Base-by-base conservation (phyloP, 2,329 filamentous ascomycete genomes). In the Exutisphaerella laricina region DNA sequence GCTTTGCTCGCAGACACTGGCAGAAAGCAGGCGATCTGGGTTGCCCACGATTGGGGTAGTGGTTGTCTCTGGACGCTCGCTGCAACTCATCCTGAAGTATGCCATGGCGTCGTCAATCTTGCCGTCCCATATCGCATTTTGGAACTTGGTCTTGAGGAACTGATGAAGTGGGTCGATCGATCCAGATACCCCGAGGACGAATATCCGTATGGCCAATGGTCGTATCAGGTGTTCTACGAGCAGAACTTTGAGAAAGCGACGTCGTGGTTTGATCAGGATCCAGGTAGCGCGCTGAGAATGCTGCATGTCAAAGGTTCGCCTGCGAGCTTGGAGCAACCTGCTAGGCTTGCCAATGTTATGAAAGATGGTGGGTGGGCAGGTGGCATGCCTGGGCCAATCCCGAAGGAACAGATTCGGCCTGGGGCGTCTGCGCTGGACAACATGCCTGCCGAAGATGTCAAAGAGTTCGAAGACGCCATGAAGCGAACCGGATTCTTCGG, bases 21-120 rank as follows among this genome's bases (percentile, higher is more conserved):
- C 8, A 53, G 70, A 16, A 39, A 55, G 0, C 60, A 61, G 5
- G 69, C 69, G 2, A 53, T 75, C 10, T 74, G 72, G 69, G 56
- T 71, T 18, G 68, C 62, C 9, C 70, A 72, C 43, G 69, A 71
- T 50, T 70, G 69, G 69, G 62, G 62, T 17, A 57, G 53, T 20
- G 60, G 57, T 6, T 43, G 60, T 7, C 48, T 58, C 14, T 62
- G 50, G 48, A 28, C 30, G 5, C 21, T 39, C 14, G 36, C 25
- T 10, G 36, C 45, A 21, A 33, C 26, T 4, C 17, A 60, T 25
- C 61, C 63, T 0, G 57, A 64, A 18, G 41, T 56, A 2, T 62
- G 58, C 43, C 45, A 54, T 4, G 63, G 49, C 6, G 44, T 58
- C 5, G 51, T 46, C 1, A 38, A 49, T 29, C 40, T 63, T 22